A percentile compares a stretch with the other conserved stretches of the same genome.
Conservation (phyloP, 1,284 basidiomycete genomes). For the Schizophyllum amplum region DNA sequence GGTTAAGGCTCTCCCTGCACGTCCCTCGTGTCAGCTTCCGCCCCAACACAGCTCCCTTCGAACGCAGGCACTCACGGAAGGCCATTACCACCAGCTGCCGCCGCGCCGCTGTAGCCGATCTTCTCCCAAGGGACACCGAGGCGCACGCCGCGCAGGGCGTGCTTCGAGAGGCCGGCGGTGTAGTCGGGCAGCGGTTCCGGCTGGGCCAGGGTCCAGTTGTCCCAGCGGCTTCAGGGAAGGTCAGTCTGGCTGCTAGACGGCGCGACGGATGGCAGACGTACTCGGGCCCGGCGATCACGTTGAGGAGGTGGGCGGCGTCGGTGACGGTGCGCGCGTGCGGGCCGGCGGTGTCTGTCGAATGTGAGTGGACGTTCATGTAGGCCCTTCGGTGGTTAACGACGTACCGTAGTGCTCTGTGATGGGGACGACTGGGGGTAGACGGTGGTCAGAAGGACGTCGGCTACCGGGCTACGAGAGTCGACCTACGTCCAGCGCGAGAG, state of each 20-base stretch:
- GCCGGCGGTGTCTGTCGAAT: too few relatives aligned
- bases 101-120: conserved; percentile 39
- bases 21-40: too few relatives aligned
- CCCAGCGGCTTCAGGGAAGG: too few relatives aligned
- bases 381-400: too few relatives aligned
- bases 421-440: conserved; percentile 40
- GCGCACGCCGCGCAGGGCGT: conserved; percentile 46
- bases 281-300: conserved; percentile 53
- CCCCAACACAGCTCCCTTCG: too few relatives aligned
- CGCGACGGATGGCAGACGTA: too few relatives aligned
- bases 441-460: background rate
- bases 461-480: background rate
- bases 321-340: conserved; percentile 51
- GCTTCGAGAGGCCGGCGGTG: conserved; percentile 38
- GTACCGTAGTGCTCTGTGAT: conserved; percentile 59
- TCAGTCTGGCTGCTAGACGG: too few relatives aligned
- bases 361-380: too few relatives aligned
- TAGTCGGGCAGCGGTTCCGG: conserved; percentile 46
- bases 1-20: too few relatives aligned
- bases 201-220: conserved; percentile 54
- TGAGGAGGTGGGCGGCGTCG: conserved; percentile 53
- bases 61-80: too few relatives aligned
- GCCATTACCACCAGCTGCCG: conserved; percentile 31
- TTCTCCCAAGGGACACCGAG: conserved; percentile 50
- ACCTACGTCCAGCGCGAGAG: conserved; percentile 50